phyloP scores from a whole-genome alignment of 345 rosid species.

The Triadica sebifera region DNA sequence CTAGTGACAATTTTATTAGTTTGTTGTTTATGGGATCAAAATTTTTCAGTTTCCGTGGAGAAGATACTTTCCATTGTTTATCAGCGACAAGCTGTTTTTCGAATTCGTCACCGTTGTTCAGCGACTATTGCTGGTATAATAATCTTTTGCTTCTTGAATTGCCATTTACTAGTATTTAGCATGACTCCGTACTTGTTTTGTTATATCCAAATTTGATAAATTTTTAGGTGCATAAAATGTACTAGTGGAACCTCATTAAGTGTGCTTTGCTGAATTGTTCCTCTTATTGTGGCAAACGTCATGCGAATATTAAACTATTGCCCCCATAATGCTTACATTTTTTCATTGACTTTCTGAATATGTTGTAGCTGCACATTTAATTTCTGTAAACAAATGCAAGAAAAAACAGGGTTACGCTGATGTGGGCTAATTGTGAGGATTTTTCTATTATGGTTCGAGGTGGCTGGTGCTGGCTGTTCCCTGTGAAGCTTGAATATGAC shows the following conservation, averaged over 20 bases:
- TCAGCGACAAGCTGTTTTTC: constrained; percentile 94
- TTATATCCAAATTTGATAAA: neutral
- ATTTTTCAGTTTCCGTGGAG: constrained; percentile 82
- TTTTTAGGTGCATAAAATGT: neutral
- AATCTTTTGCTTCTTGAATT: neutral
- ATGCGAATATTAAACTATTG: neutral
- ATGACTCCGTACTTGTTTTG: neutral
- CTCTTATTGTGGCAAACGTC: neutral
- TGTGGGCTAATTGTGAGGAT: neutral
- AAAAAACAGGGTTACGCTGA: neutral
- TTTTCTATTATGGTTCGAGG: neutral
- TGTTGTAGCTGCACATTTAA: neutral
- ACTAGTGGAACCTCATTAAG: neutral
- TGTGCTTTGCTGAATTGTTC: neutral
- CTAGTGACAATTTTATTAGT: constrained; percentile 7
- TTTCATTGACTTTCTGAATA: neutral
- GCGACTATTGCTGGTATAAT: constrained; percentile 80
- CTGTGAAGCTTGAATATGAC: neutral
- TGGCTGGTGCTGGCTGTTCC: neutral
- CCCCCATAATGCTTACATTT: neutral
- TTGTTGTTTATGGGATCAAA: neutral
- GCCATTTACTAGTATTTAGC: neutral
- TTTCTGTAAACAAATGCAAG: neutral
- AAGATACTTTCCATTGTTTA: constrained; percentile 82
- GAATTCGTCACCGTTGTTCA: constrained; percentile 85